Percentiles rank a stretch among this genome's conserved stretches.
phyloP scores from a whole-genome alignment of 257 asterid species.

The Solanum medicagineum region DNA sequence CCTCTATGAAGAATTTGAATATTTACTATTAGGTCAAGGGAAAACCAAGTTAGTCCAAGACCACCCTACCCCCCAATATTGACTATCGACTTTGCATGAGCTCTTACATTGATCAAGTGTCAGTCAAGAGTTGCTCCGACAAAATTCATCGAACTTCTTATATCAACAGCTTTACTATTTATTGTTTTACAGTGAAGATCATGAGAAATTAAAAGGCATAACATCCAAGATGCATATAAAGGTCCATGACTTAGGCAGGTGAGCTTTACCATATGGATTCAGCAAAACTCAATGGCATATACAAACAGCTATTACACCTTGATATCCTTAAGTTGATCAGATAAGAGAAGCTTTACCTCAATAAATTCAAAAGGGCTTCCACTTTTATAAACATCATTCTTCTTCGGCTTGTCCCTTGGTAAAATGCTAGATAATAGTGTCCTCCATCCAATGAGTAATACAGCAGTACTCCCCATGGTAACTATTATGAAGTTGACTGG shows the following conservation, averaged over 20 bases:
- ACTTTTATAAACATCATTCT: constrained; percentile 51
- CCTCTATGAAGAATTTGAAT: not conserved
- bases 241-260: not conserved
- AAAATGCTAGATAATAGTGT: constrained; percentile 42
- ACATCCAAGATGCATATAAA: not conserved
- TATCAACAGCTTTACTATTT: not conserved
- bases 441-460: constrained; percentile 80
- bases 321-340: not conserved
- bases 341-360: constrained; percentile 33
- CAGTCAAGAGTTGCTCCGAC: not conserved
- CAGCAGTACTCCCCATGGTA: constrained; percentile 88
- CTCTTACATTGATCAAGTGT: not conserved
- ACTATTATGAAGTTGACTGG: constrained; percentile 55
- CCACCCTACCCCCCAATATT: not conserved
- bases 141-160: not conserved
- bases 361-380: constrained; percentile 80
- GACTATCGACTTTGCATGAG: not conserved
- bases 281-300: not conserved
- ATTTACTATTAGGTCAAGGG: not conserved
- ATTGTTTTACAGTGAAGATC: not conserved
- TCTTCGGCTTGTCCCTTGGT: constrained; percentile 32
- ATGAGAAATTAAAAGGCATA: not conserved
- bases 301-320: not conserved
- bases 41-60: not conserved
- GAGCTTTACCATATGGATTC: not conserved